Base-by-base conservation (phyloP, 202 grass and related monocot genomes). In the Musa balbisiana region DNA sequence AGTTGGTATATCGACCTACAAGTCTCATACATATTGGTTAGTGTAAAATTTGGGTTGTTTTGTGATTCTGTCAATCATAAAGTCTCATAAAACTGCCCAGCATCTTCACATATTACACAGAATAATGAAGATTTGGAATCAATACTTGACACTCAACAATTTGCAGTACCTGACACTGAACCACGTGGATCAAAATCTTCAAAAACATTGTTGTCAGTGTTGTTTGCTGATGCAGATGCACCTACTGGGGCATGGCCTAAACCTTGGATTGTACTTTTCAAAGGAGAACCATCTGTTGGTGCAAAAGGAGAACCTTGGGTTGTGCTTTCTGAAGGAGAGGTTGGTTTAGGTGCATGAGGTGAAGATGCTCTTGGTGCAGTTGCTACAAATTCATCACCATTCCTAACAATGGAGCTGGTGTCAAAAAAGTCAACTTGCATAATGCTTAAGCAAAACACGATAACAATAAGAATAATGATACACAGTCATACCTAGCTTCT, bases 151-250 rank as follows among this genome's bases (percentile, higher is more conserved):
- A 43, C 33, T 43, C 33, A 43, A 26, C 26, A 72, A 26, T 71
- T 51, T 49, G 54, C 9, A 62, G 8, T 95, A 99, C 95, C 91
- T 92, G 80, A 79, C 53, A 90, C 73, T 78, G 89, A 87, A 71
- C 80, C 87, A 78, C 91, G 95, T 64, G 91, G 95, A 90, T 99
- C 91, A 65, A 99, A 99, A 78, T 92, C 95, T 77, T 95, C 91
- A 87, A 99, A 95, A 84, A 85, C 82, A 85, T 90, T 85, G 29
- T 66, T 73, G 62, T 83, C 71, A 55, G 62, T 80, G 77, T 82
- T 70, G 80, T 75, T 67, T 78, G 71, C 71, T 68, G 80, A 73
- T 63, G 77, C 79, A 78, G 80, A 72, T 64, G 75, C 76, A 68
- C 50, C 72, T 69, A 82, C 76, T 2, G 67, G 71, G 25, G 68